Evolutionary conservation across 805 yeast genomes (phyloP).

Genomic region (Cyberlindnera meyerae): DNA sequence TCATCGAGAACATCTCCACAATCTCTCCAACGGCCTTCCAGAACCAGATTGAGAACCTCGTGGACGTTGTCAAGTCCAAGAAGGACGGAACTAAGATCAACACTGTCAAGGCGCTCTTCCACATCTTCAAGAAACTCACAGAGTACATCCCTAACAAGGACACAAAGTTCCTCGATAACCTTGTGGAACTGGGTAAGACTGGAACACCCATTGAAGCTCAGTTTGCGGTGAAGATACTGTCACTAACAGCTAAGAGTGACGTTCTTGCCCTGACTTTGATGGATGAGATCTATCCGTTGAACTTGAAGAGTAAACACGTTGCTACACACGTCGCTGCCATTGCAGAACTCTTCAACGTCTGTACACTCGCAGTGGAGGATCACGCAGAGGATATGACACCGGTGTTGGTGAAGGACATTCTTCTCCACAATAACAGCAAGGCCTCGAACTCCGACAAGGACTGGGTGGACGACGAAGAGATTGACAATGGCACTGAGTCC

Average conservation of each 20-base stretch:
- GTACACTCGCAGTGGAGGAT: slow-evolving; percentile 45
- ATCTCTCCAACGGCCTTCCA: slow-evolving; percentile 61
- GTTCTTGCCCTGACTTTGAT: slow-evolving; percentile 36
- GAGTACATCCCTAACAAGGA: slow-evolving; percentile 43
- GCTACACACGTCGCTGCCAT: slow-evolving; percentile 55
- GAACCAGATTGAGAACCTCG: slow-evolving; percentile 50
- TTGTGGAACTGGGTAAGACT: slow-evolving; percentile 40
- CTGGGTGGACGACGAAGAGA: slow-evolving; percentile 45
- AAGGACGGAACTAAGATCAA: slow-evolving; percentile 16
- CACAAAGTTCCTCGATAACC: slow-evolving; percentile 35
- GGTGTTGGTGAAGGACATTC: slow-evolving; percentile 54
- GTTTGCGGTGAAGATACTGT: slow-evolving; percentile 56
- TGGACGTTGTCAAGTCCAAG: slow-evolving; percentile 32
- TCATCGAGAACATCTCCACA: slow-evolving; percentile 55
- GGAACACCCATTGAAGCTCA: slow-evolving; percentile 62
- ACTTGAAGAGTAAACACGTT: slow-evolving; percentile 33
- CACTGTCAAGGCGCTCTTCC: slow-evolving; percentile 55
- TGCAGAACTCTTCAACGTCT: slow-evolving; percentile 50
- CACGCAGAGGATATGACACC: slow-evolving; percentile 55
- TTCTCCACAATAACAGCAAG: slow-evolving; percentile 45
- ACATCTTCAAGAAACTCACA: slow-evolving; percentile 48
- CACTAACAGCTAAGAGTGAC: slow-evolving; percentile 41
- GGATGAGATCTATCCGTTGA: slow-evolving; percentile 46
- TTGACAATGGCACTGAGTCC: slow-evolving; percentile 30
- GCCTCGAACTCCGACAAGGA: slow-evolving; percentile 30